These are phyloP conservation scores for Colletotrichum costaricense DNA, from an alignment of 2,329 filamentous ascomycete genomes.

Conservation along the genomic window DNA sequence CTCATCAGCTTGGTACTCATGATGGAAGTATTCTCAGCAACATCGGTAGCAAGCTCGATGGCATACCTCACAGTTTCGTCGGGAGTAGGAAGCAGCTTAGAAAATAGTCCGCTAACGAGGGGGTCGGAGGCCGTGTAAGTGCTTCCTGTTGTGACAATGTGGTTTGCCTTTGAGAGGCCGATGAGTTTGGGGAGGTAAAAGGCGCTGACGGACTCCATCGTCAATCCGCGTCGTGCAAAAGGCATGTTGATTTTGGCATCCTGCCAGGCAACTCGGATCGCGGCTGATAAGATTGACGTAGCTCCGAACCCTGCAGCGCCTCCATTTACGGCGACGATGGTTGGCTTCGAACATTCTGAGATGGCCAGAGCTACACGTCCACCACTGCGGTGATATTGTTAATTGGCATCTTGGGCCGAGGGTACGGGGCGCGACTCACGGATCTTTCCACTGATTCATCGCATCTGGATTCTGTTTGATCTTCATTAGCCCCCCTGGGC, in stretches of 20 bases:
- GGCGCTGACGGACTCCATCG: conserved; percentile 35
- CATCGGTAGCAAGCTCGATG: too few relatives aligned
- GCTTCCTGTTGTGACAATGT: conserved; percentile 30
- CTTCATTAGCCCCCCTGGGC: neutral
- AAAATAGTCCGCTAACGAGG: neutral
- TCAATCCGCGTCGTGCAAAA: conserved; percentile 33
- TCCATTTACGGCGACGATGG: conserved; percentile 37
- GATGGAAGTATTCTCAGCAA: conserved; percentile 22
- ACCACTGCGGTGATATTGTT: conserved; percentile 43
- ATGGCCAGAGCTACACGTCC: conserved; percentile 18
- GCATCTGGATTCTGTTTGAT: neutral
- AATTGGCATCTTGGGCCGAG: too few relatives aligned
- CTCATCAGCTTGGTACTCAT: conserved; percentile 34
- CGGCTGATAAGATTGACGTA: conserved; percentile 31
- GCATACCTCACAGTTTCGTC: too few relatives aligned
- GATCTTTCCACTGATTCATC: neutral
- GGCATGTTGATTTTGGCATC: conserved; percentile 33
- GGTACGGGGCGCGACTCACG: neutral
- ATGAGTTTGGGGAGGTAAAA: conserved; percentile 36
- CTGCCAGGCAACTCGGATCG: conserved; percentile 26
- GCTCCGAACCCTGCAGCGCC: conserved; percentile 34
- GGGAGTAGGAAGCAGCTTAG: too few relatives aligned
- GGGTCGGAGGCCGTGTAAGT: conserved; percentile 19
- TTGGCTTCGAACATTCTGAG: conserved; percentile 35
- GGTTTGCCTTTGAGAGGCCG: conserved; percentile 31